Conservation (phyloP, 805 yeast genomes). For the Kluyveromyces wickerhamii region DNA sequence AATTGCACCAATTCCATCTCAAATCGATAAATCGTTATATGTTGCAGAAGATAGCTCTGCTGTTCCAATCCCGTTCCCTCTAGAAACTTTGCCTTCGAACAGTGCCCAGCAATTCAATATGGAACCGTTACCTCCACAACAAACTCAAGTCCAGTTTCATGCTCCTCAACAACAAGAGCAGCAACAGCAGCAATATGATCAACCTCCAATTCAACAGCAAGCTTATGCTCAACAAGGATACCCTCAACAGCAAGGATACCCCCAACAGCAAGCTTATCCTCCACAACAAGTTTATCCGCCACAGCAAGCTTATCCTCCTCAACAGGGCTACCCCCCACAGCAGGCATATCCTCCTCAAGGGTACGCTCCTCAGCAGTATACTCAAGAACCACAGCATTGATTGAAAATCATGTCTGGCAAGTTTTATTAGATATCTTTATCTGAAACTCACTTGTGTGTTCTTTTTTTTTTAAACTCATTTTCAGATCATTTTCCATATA, state of each 20-base stretch:
- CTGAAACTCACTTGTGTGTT: no score
- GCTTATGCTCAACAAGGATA: slow-evolving; percentile 20
- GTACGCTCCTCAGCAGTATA: slow-evolving; percentile 4
- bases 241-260: slow-evolving; percentile 4
- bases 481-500: no score
- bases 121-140: slow-evolving; percentile 16
- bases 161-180: slow-evolving; percentile 18
- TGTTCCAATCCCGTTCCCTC: slow-evolving; percentile 85
- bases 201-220: slow-evolving; percentile 24
- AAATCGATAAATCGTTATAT: slow-evolving; percentile 79
- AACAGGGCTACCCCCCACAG: slow-evolving; percentile 1
- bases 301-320: slow-evolving; percentile 6
- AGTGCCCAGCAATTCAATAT: slow-evolving; percentile 18
- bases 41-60: slow-evolving; percentile 69
- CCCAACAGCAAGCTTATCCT: slow-evolving; percentile 4
- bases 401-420: no score
- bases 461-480: no score
- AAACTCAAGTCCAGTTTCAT: slow-evolving; percentile 28
- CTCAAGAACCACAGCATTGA: background rate
- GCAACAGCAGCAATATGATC: slow-evolving; percentile 24
- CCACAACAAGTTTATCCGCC: slow-evolving; percentile 4
- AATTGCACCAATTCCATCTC: slow-evolving; percentile 93
- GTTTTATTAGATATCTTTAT: no score
- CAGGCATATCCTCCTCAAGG: slow-evolving; percentile 3
- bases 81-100: slow-evolving; percentile 46